phyloP scores from a whole-genome alignment of 768 basidiomycete species.

The Suillus placidus region DNA sequence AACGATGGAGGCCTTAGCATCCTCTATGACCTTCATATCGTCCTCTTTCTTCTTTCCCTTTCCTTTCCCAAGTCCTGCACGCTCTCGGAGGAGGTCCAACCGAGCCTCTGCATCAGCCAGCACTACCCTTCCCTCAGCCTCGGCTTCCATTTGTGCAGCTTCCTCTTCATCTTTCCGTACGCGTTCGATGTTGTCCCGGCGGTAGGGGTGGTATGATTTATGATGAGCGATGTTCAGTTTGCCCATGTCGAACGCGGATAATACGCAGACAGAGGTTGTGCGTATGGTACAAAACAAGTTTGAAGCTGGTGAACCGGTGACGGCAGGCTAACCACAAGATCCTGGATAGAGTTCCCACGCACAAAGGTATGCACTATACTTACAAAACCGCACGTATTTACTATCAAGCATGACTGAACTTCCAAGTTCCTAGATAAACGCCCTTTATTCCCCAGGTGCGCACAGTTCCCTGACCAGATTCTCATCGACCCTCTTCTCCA shows the following conservation, averaged over 20 bases:
- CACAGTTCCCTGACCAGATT: constrained; percentile 8
- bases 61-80: constrained; percentile 49
- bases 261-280: constrained; percentile 21
- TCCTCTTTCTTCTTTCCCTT: constrained; percentile 44
- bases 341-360: not conserved
- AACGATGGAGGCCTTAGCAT: constrained; percentile 34
- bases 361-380: too few relatives aligned
- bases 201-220: constrained; percentile 88
- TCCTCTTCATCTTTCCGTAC: constrained; percentile 84
- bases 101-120: constrained; percentile 84
- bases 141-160: constrained; percentile 63
- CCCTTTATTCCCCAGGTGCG: not conserved
- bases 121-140: constrained; percentile 71
- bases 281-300: not conserved
- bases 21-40: constrained; percentile 23
- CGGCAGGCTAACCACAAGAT: not conserved
- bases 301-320: too few relatives aligned
- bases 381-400: too few relatives aligned
- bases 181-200: constrained; percentile 81
- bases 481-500: constrained; percentile 45
- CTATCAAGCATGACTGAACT: too few relatives aligned
- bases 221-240: constrained; percentile 90
- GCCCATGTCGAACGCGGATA: constrained; percentile 51
- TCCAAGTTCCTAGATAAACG: not conserved
- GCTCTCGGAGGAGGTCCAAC: constrained; percentile 62